These are phyloP conservation scores for Rhexocercosporidium sp. DNA, from an alignment of 2,329 filamentous ascomycete genomes.

Conservation along the genomic window DNA sequence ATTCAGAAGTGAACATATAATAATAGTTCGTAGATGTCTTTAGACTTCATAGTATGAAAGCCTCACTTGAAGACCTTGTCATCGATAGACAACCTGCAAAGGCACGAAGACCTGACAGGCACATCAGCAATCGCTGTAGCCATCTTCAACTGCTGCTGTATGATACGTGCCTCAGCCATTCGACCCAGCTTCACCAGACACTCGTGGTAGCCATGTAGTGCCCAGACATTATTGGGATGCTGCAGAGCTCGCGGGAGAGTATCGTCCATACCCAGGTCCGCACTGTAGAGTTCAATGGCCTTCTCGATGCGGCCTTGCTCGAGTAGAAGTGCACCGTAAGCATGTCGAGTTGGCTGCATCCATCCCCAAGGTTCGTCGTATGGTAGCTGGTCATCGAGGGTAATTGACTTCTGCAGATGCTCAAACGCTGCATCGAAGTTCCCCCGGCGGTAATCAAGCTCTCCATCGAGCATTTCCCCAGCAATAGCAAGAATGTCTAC, in stretches of 20 bases:
- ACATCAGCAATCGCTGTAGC: constrained; percentile 65
- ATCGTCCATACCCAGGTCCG: constrained; percentile 65
- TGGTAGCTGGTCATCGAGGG: constrained; percentile 64
- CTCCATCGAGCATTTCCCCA: constrained; percentile 71
- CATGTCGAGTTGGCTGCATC: constrained; percentile 78
- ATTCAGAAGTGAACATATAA: no score
- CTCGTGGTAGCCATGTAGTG: constrained; percentile 74
- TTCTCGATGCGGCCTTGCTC: constrained; percentile 67
- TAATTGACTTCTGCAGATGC: constrained; percentile 61
- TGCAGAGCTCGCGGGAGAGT: constrained; percentile 66
- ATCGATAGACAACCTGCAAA: constrained; percentile 47
- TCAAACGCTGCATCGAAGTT: constrained; percentile 64
- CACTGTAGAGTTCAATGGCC: constrained; percentile 61
- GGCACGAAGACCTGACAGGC: constrained; percentile 61
- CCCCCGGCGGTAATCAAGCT: constrained; percentile 71
- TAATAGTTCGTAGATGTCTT: no score
- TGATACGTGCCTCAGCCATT: constrained; percentile 51
- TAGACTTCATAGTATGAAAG: no score
- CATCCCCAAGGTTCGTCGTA: constrained; percentile 81
- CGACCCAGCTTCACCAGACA: constrained; percentile 63
- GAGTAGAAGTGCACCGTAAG: constrained; percentile 70
- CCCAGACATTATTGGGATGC: constrained; percentile 78
- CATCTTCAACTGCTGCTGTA: constrained; percentile 55
- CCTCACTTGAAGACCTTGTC: not conserved
- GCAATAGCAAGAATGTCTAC: constrained; percentile 67